Evolutionary conservation across 2,329 filamentous ascomycete species (phyloP).

Genomic region (Trichoderma koningiopsis): DNA sequence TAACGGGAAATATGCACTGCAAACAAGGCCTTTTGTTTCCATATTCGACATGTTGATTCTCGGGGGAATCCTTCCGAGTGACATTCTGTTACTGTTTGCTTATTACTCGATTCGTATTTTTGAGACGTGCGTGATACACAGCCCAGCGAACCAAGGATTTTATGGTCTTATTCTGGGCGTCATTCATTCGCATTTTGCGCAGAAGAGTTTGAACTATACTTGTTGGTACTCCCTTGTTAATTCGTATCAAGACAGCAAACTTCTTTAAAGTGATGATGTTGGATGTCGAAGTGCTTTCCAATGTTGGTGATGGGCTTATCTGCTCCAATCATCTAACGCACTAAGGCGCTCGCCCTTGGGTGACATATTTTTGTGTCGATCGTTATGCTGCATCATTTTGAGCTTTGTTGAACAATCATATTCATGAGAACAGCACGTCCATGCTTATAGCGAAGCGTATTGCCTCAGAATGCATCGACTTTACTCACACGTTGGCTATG

Average conservation of each 20-base stretch:
- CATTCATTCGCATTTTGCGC: not conserved
- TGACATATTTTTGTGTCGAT: not conserved
- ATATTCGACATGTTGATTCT: not conserved
- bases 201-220: not conserved
- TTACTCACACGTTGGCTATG: not conserved
- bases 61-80: not conserved
- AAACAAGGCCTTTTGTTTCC: not conserved
- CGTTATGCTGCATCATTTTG: not conserved
- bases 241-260: not conserved
- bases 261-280: not conserved
- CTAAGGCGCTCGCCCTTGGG: not conserved
- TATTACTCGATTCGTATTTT: not conserved
- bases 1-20: not conserved
- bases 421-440: not conserved
- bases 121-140: not conserved
- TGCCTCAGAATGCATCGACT: not conserved
- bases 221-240: not conserved
- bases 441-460: not conserved
- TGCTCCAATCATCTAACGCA: not conserved
- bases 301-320: not conserved
- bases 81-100: not conserved
- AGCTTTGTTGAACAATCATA: not conserved
- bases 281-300: not conserved
- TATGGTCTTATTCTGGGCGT: too few species aligned
- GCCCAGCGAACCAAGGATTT: not conserved